Conservation (phyloP, 2,329 filamentous ascomycete species). For the Paecilomyces fulvus region DNA sequence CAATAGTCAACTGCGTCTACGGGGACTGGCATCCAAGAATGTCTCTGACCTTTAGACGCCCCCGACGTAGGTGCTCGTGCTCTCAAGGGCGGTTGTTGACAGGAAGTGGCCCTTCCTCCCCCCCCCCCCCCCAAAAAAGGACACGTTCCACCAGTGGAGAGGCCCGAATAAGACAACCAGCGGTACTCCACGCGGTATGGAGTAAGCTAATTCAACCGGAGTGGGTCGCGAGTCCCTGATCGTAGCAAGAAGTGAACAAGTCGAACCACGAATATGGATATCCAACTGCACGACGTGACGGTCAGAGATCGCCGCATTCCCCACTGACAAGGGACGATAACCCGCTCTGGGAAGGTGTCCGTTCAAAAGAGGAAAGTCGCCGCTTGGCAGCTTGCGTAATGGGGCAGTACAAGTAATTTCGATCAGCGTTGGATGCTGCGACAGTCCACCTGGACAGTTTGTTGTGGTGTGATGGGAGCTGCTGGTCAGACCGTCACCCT, state of each 20-base stretch:
- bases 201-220: neutral
- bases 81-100: neutral
- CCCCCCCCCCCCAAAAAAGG: neutral
- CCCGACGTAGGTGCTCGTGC: neutral
- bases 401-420: slow-evolving; percentile 18
- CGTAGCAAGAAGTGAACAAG: neutral
- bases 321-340: slow-evolving; percentile 29
- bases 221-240: neutral
- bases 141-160: neutral
- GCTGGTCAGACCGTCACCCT: neutral
- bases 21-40: too few relatives aligned
- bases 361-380: slow-evolving; percentile 21
- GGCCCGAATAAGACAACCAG: neutral
- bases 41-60: neutral
- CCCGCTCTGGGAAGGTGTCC: slow-evolving; percentile 23
- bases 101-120: neutral
- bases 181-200: neutral
- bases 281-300: slow-evolving; percentile 16
- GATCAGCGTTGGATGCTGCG: slow-evolving; percentile 20
- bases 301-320: slow-evolving; percentile 27
- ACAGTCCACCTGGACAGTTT: neutral
- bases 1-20: too few relatives aligned
- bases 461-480: neutral
- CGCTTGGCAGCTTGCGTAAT: slow-evolving; percentile 32
- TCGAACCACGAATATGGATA: slow-evolving; percentile 16